Base-by-base conservation (phyloP, 129 eudicot genomes). In the Flaveria ramosissima region DNA sequence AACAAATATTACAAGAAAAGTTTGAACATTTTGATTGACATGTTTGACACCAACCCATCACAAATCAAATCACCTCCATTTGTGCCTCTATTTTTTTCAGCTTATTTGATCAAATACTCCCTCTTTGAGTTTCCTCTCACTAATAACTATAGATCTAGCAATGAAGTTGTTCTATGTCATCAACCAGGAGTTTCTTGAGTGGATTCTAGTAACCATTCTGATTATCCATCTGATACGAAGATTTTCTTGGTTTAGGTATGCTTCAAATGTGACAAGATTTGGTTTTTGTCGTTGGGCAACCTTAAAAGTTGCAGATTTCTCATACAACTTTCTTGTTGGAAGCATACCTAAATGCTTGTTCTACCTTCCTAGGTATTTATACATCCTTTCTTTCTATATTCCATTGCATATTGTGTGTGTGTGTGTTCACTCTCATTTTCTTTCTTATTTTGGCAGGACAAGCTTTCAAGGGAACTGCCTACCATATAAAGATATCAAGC, bases 381-480 rank as follows among this genome's bases (percentile, higher is more conserved):
- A 61, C 43, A 46, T 68, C 46, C 23, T 53, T 73, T 74, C 77
- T 48, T 11, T 43, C 12, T 32, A 60, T 24, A 47, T 72, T 27
- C 47, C 3, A 16, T 74, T 83, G 32, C n/a, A 79, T 68, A 24
- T 32, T 53, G 6, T 16, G 1, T 17, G 6, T 19, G 19, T 39
- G 12, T 55, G 19, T 67, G 26, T 30, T 60, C 57, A 4, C 53
- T 32, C 70, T n/a, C 63, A 16, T 65, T 73, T 45, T 39, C 68
- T 66, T 69, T 46, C 23, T 80, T 42, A 36, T 45, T 4, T 17
- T 30, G 84, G 72, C 79, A 95, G 99, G 71, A 81, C 84, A 15
- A 95, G 96, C 80, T 95, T 95, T 85, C 95, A 82, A 43, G 99
- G 97, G 20, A 95, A 95, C 56, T 95, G 99, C 88, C 86, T 89